Evolutionary conservation across 306 rosid genomes (phyloP).

Genomic region (Cucurbita ficifolia): DNA sequence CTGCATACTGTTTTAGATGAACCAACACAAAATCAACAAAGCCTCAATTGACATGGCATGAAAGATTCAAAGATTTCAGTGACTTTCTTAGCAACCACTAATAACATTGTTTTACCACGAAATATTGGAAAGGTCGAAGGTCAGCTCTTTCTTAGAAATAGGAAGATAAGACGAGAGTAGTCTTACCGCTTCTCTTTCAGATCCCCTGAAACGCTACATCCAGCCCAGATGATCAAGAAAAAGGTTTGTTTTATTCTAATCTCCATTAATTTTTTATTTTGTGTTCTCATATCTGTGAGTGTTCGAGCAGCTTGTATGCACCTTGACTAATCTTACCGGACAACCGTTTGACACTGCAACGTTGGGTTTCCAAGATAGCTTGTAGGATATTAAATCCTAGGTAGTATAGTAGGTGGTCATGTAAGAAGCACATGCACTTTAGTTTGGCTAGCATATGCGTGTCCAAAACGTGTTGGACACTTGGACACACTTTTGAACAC

Average conservation of each 20-base stretch:
- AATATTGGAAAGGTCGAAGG: neutral
- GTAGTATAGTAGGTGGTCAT: neutral
- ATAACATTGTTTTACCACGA: neutral
- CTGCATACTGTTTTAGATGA: constrained; percentile 30
- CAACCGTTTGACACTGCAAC: neutral
- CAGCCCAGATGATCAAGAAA: no score
- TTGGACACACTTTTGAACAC: no score
- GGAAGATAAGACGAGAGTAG: no score
- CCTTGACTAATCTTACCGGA: neutral
- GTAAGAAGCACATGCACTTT: no score
- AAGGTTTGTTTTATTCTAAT: no score
- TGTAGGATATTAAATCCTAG: neutral
- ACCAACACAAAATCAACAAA: constrained; percentile 7
- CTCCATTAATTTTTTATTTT: no score
- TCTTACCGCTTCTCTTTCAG: no score
- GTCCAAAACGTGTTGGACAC: no score
- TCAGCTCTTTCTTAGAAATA: no score
- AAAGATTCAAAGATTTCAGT: neutral
- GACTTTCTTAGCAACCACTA: neutral
- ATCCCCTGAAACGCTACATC: no score
- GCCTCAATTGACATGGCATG: neutral
- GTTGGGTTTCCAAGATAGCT: neutral
- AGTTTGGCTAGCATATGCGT: no score
- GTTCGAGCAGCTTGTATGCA: neutral
- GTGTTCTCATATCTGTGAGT: neutral